Evolutionary conservation across 2,329 filamentous ascomycete species (phyloP).

Genomic region (Penicillium sp.): DNA sequence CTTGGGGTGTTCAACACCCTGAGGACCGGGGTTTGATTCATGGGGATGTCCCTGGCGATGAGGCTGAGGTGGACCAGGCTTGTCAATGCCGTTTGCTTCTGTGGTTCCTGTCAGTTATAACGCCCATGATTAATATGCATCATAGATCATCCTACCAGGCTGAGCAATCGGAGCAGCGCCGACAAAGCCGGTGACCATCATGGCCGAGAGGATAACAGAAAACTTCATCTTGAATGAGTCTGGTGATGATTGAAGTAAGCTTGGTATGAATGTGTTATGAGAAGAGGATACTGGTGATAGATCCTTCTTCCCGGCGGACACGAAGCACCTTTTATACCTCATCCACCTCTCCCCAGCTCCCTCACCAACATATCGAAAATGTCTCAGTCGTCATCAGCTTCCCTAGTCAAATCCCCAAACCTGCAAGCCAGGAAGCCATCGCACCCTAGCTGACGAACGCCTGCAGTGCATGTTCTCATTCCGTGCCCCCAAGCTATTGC

Average conservation of each 20-base stretch:
- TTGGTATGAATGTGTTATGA: neutral
- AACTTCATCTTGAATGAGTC: neutral
- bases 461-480: neutral
- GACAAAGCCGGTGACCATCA: neutral
- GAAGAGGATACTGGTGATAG: neutral
- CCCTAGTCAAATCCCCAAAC: neutral
- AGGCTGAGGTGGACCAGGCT: neutral
- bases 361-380: neutral
- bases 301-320: neutral
- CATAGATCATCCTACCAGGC: neutral
- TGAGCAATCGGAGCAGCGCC: neutral
- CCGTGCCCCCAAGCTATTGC: neutral
- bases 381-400: constrained; percentile 2
- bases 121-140: neutral
- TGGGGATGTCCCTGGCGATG: neutral
- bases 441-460: neutral
- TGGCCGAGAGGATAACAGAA: neutral
- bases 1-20: neutral
- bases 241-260: neutral
- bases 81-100: neutral
- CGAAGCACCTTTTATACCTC: neutral
- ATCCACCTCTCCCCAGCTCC: neutral
- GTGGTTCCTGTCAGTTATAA: neutral
- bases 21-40: neutral
- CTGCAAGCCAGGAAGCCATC: neutral